Conservation (phyloP, 768 basidiomycete genomes). For the Boletus vermiculosoides region DNA sequence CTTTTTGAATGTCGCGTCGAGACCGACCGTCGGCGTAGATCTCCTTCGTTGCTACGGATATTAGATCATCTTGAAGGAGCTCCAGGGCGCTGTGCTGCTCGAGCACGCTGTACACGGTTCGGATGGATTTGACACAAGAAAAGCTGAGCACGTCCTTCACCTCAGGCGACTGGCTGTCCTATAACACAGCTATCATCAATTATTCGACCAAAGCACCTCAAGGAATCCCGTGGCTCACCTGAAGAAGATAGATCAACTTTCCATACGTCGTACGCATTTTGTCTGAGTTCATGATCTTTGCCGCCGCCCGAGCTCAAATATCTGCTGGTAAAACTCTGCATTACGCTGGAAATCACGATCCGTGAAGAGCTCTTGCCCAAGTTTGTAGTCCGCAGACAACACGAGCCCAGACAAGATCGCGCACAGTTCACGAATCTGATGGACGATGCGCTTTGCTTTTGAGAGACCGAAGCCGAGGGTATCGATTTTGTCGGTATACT, state of each 20-base stretch:
- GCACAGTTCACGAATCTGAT: slow-evolving; percentile 83
- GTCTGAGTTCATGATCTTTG: slow-evolving; percentile 94
- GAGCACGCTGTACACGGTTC: slow-evolving; percentile 67
- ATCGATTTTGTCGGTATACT: slow-evolving; percentile 91
- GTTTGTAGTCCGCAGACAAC: slow-evolving; percentile 82
- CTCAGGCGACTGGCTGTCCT: slow-evolving; percentile 85
- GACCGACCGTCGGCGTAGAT: slow-evolving; percentile 70
- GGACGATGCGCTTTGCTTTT: slow-evolving; percentile 84
- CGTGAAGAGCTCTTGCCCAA: slow-evolving; percentile 81
- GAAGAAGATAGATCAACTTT: slow-evolving; percentile 79
- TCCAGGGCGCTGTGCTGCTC: slow-evolving; percentile 63
- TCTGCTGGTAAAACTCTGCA: slow-evolving; percentile 71
- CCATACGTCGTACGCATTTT: slow-evolving; percentile 90
- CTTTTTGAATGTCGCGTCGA: slow-evolving; percentile 77
- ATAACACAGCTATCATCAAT: background rate
- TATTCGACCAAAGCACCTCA: background rate
- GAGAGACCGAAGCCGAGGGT: slow-evolving; percentile 73
- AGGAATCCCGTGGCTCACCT: slow-evolving; percentile 43
- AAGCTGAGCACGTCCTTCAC: slow-evolving; percentile 79
- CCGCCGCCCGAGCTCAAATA: slow-evolving; percentile 80
- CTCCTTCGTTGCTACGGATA: slow-evolving; percentile 77
- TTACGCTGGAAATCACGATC: slow-evolving; percentile 82
- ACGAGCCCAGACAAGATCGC: slow-evolving; percentile 84
- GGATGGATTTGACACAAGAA: slow-evolving; percentile 74
- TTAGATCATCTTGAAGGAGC: slow-evolving; percentile 72